Conservation (phyloP, 805 yeast genomes). For the Saturnispora mendoncae region DNA sequence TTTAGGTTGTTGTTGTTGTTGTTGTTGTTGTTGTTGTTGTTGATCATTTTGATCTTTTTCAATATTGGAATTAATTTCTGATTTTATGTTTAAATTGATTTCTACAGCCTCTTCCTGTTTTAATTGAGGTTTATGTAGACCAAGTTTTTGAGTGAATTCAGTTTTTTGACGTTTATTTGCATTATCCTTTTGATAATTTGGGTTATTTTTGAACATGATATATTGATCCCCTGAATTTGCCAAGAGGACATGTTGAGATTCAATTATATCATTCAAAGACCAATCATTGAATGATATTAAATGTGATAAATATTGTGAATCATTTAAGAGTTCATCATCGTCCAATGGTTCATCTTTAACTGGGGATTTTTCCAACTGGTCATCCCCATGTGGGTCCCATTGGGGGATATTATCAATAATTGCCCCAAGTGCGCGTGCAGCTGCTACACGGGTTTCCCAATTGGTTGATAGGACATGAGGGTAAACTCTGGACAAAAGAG, state of each 20-base stretch:
- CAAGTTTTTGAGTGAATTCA: constrained; percentile 24
- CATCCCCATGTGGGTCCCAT: constrained; percentile 62
- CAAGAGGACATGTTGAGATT: constrained; percentile 45
- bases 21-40: too few relatives aligned
- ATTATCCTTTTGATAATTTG: constrained; percentile 6
- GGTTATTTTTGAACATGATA: constrained; percentile 15
- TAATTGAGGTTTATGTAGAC: constrained; percentile 19
- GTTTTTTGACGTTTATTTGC: constrained; percentile 22
- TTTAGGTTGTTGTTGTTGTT: constrained; percentile 3
- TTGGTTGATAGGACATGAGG: constrained; percentile 75
- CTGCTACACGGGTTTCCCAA: constrained; percentile 96
- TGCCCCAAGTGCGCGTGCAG: constrained; percentile 92
- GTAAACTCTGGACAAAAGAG: constrained; percentile 77
- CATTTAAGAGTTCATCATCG: constrained; percentile 26
- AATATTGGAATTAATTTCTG: too few relatives aligned
- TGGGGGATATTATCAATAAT: constrained; percentile 66
- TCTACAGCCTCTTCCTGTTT: constrained; percentile 13
- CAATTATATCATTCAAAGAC: constrained; percentile 39
- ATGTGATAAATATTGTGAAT: constrained; percentile 34
- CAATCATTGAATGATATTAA: constrained; percentile 43
- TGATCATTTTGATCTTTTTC: too few relatives aligned
- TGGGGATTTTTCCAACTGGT: background rate
- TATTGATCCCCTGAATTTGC: constrained; percentile 51
- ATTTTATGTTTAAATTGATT: too few relatives aligned
- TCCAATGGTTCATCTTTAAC: constrained; percentile 24